Base-by-base conservation (phyloP, 2,329 filamentous ascomycete species). In the Phialemoniopsis sp. region DNA sequence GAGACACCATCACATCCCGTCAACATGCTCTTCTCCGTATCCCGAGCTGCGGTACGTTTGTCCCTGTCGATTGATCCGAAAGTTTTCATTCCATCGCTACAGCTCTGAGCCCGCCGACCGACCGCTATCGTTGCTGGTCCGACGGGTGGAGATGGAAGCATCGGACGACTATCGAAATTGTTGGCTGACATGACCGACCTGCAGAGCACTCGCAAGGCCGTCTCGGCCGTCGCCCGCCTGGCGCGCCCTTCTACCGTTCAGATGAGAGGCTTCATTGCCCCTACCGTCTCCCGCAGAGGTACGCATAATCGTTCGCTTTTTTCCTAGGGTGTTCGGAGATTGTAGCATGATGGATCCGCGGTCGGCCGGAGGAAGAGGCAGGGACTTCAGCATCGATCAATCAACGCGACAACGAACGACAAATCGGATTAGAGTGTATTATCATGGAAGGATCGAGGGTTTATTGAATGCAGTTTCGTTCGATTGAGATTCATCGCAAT, bases 281-380 rank as follows among this genome's bases (percentile, higher is more conserved):
- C 77, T 46, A 80, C 77, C 38, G 69, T 78, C 52, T 75, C 76
- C 48, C 71, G 77, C 61, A 71, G 75, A 74, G 76, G 77, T 81
- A 73, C 64, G 77, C 21, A 26, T 26, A 10, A 26, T 26, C 21
- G 21, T 10, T 26, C 10, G 10, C 10, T 26, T 26, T 10, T 10
- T 10, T 26, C 10, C 10, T 26, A 6, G 10, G 21, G 6, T 26
- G 21, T 10, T 26, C 21, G 21, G 21, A 26, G 21, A 26, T 26
- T 26, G 21, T 26, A 26, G 21, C 10, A 26, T 10, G 21, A 26
- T 26, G 21, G 21, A 26, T 26, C 21, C 21, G 21, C 21, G 21
- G 21, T 26, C 21, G 21, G 21, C 21, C 21, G 21, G 21, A 26
- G 21, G 21, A 26, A 26, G 21, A 10, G 10, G 10, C 6, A 26